Conservation (phyloP, 768 basidiomycete genomes). For the Mycena pura region DNA sequence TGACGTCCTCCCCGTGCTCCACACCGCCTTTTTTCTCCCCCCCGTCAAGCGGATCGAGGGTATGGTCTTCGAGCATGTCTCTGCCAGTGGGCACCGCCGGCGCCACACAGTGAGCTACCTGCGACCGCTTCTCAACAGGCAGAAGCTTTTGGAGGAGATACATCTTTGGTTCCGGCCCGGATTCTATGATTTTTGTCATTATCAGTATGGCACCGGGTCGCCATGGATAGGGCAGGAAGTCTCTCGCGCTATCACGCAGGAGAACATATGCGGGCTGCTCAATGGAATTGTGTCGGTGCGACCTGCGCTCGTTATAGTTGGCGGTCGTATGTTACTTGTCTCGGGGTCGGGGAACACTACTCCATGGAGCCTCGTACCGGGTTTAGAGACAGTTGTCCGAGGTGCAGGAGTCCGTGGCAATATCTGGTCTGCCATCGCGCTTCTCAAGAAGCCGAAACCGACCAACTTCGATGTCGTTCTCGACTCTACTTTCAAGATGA, state of each 20-base stretch:
- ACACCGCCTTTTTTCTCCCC: slow-evolving; percentile 12
- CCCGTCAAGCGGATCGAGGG: slow-evolving; percentile 4
- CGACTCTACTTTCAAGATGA: not conserved
- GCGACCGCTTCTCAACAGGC: not conserved
- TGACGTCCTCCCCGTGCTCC: not conserved
- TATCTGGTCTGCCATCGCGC: not conserved
- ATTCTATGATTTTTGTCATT: not conserved
- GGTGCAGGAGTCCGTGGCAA: not conserved
- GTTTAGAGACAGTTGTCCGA: not conserved
- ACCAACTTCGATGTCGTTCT: not conserved
- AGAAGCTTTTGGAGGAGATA: not conserved
- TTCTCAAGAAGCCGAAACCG: not conserved
- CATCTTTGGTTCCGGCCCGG: not conserved
- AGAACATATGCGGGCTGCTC: not conserved
- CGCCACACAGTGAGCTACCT: not conserved
- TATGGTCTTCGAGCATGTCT: not conserved
- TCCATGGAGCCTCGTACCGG: slow-evolving; percentile 2
- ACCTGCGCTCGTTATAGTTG: not conserved
- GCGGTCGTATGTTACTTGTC: not conserved
- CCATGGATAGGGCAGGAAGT: too few species aligned
- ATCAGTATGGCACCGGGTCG: too few species aligned
- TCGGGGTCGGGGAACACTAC: not conserved
- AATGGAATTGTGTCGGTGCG: not conserved
- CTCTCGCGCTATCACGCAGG: too few species aligned
- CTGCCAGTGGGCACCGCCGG: not conserved